phyloP scores from a whole-genome alignment of 208 protist genomes.

The Leishmania tropica region DNA sequence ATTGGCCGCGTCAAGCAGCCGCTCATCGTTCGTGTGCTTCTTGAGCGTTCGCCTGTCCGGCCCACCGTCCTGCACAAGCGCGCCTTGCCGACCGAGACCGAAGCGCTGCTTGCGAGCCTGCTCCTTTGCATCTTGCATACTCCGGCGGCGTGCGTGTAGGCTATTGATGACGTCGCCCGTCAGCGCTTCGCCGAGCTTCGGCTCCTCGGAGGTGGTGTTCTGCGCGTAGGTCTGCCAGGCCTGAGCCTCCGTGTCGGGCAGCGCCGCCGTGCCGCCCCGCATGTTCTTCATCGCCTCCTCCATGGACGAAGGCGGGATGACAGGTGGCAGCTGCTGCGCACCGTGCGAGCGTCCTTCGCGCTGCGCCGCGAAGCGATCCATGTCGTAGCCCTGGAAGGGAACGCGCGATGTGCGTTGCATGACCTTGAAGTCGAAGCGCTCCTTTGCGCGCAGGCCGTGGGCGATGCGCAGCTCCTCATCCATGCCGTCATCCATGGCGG shows the following conservation, averaged over 20 bases:
- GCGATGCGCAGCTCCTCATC: constrained; percentile 70
- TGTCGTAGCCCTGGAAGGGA: constrained; percentile 87
- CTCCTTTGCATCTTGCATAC: constrained; percentile 31
- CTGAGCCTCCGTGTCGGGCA: constrained; percentile 43
- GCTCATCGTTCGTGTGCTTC: constrained; percentile 87
- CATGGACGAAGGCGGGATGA: constrained; percentile 59
- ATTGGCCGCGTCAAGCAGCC: constrained; percentile 70
- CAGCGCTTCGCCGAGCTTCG: constrained; percentile 77
- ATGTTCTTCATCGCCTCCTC: constrained; percentile 77
- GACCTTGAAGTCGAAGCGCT: constrained; percentile 83
- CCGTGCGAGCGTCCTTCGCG: constrained; percentile 74
- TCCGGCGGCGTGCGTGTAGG: constrained; percentile 35
- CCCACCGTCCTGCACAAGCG: constrained; percentile 88
- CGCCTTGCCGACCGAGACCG: constrained; percentile 81
- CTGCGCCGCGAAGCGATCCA: constrained; percentile 77
- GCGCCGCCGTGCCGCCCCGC: constrained; percentile 28
- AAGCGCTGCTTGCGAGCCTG: constrained; percentile 74
- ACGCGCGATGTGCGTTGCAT: constrained; percentile 67
- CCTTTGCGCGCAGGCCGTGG: constrained; percentile 80
- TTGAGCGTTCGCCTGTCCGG: constrained; percentile 75
- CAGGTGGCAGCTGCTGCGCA: constrained; percentile 64
- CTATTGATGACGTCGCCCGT: constrained; percentile 52
- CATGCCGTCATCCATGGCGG: constrained; percentile 39
- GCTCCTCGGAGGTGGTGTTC: constrained; percentile 73
- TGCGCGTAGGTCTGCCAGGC: constrained; percentile 47